These are phyloP conservation scores for Pleurotus platypus DNA, from an alignment of 768 basidiomycete genomes.

Conservation along the genomic window DNA sequence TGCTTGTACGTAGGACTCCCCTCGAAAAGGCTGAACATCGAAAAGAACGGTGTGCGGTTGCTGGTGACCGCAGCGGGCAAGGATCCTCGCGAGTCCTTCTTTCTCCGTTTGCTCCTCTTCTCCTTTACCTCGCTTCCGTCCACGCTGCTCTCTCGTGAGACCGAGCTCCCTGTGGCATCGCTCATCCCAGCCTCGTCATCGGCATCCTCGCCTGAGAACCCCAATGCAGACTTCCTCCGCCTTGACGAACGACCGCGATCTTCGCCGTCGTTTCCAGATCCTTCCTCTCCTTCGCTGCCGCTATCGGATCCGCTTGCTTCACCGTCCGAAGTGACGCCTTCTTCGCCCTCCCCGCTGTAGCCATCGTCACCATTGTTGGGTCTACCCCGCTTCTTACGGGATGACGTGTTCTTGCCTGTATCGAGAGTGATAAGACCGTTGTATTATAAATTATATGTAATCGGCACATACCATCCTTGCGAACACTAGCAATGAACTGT, in stretches of 20 bases:
- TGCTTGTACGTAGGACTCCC: conserved; percentile 89
- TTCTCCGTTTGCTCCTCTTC: conserved; percentile 3
- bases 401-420: not conserved
- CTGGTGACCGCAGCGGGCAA: conserved; percentile 17
- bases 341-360: conserved; percentile 37
- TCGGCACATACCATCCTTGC: conserved; percentile 13
- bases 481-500: conserved; percentile 57
- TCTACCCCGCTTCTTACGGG: conserved; percentile 1
- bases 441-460: conserved; percentile 9
- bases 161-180: conserved; percentile 9
- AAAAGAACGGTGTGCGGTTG: conserved; percentile 60
- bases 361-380: conserved; percentile 32
- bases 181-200: conserved; percentile 1
- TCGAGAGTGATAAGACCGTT: not conserved
- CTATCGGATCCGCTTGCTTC: conserved; percentile 22
- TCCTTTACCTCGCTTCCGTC: conserved; percentile 13
- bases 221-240: not conserved
- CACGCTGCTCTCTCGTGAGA: conserved; percentile 8
- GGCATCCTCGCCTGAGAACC: conserved; percentile 5
- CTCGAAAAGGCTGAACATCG: conserved; percentile 72
- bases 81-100: not conserved
- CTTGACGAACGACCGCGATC: not conserved
- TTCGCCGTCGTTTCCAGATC: conserved; percentile 15
- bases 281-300: conserved; percentile 16
- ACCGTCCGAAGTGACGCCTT: conserved; percentile 31